Base-by-base conservation (phyloP, 192 early-diverging fungal genomes). In the Allomyces javanicus region DNA sequence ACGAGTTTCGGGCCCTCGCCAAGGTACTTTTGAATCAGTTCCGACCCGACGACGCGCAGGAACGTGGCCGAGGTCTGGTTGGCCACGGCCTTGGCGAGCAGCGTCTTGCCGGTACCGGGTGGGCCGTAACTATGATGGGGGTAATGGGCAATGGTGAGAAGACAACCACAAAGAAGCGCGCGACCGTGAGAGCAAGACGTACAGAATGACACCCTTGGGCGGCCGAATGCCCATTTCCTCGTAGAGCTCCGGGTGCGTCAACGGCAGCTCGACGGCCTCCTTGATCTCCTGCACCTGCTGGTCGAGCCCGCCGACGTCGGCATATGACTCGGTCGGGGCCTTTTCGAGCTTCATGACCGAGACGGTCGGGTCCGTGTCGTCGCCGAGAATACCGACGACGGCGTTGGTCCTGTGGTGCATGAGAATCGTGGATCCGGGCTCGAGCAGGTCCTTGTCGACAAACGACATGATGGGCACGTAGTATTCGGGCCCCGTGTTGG, bases 311-410 rank as follows among this genome's bases (percentile, higher is more conserved):
- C 96, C 96, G 66, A 99, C 89, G 73, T 99, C 96, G 5, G 89
- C 89, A 71, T 99, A 99, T 19, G 93, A 92, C 76, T 99, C 96
- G 33, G 96, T 94, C 9, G 96, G 96, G 10, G 95, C 95, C 76
- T 97, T 97, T 63, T 94, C 91, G 12, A 99, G 80, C 73, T 99
- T 99, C 96, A 99, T 99, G 22, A 99, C 94, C 76, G 90, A 93
- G 45, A 99, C 96, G 90, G 93, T 96, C 9, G 96, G 96, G 71
- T 99, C 94, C 0, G 86, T 82, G 74, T 99, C 96, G 65, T 97
- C 94, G 63, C 80, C 81, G 4, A 99, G 80, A 10, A 99, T 95
- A 71, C 96, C 96, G 33, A 99, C 87, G 40, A 99, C 86, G 10
- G 93, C 83, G 80, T 88, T 83, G 0, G 85, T 80, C 79, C 92